Evolutionary conservation across 1,284 basidiomycete genomes (phyloP), one percentile per base, ranked within the genome.

Genomic region (Ustilago loliicola): DNA sequence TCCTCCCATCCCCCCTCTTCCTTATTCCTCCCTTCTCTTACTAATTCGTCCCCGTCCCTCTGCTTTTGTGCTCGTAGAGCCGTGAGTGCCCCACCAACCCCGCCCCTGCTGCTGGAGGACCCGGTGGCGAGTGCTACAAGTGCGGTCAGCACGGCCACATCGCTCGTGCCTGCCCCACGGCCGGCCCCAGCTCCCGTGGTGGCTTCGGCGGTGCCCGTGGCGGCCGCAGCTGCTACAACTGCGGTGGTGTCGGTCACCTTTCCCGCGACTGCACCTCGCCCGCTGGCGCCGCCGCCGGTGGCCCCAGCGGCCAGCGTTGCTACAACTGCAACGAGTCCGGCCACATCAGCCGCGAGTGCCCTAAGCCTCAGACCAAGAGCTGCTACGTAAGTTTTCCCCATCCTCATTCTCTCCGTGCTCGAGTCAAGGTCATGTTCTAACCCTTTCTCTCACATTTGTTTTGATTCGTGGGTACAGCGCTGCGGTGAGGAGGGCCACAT

Each of bases 301-400:
- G 54, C n/a, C 50, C 17, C 61, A 61, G 66, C 17, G 73, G 80
- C 30, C 70, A 72, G 60, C 79, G 80, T 59, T 85, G 83, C 82
- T 85, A 83, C 83, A 84, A 84, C 78, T 84, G 83, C 69, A 80
- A 82, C 67, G 71, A 81, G 61, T 51, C 66, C 29, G 83, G 83
- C 50, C 83, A 84, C 72, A 79, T 84, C 51, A 80, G 77, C 70
- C 79, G 82, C 54, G 77, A 83, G 48, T 84, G 83, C 76, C 61
- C 77, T 45, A 80, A 80, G 72, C 83, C 83, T 29, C 71, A 75
- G 68, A 78, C 79, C 68, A 78, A 77, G 69, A 79, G 80, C 61
- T 84, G 83, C 79, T 84, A 84, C 83, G 61, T 66, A 62, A 65
- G 68, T 71, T 19, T 7, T 10, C 38, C 1, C 23, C 25, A 23